Conservation (phyloP, 1,139 yeast genomes). For the Zygosaccharomyces sapae region DNA sequence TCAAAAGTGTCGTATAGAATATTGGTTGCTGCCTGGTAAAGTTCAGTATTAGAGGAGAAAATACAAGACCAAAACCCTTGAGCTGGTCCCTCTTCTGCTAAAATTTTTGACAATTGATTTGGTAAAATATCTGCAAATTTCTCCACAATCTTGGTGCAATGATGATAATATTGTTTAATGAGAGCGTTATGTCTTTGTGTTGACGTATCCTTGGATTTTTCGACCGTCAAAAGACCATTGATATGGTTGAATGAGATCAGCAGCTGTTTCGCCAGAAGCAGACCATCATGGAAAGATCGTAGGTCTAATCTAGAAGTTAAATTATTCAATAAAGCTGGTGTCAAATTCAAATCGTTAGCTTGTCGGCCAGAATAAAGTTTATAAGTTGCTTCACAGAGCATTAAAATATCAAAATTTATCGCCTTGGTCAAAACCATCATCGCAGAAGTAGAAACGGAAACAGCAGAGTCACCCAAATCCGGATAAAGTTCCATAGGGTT, state of each 20-base stretch:
- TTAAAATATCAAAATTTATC: constrained; percentile 51
- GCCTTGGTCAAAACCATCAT: constrained; percentile 46
- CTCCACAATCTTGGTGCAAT: constrained; percentile 32
- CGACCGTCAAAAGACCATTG: constrained; percentile 41
- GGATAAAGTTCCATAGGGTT: constrained; percentile 34
- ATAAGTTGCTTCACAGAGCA: constrained; percentile 52
- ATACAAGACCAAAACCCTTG: constrained; percentile 67
- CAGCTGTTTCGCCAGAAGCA: constrained; percentile 41
- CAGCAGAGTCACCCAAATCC: constrained; percentile 30
- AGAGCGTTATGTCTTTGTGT: constrained; percentile 29
- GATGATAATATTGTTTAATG: constrained; percentile 29
- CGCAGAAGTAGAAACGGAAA: constrained; percentile 38
- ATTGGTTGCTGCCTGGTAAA: constrained; percentile 67
- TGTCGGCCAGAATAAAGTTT: constrained; percentile 39
- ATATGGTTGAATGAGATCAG: constrained; percentile 44
- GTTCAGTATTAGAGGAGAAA: constrained; percentile 49
- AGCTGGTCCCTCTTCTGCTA: constrained; percentile 40
- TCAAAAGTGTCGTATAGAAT: constrained; percentile 74
- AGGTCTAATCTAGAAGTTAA: constrained; percentile 41
- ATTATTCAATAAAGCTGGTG: constrained; percentile 42
- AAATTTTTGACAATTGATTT: constrained; percentile 41
- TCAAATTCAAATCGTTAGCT: constrained; percentile 41
- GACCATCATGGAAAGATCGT: constrained; percentile 41
- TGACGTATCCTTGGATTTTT: constrained; percentile 20
- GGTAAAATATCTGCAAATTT: constrained; percentile 46